phyloP scores from a whole-genome alignment of 495 filamentous ascomycete species.

The Penicillium chermesinum region DNA sequence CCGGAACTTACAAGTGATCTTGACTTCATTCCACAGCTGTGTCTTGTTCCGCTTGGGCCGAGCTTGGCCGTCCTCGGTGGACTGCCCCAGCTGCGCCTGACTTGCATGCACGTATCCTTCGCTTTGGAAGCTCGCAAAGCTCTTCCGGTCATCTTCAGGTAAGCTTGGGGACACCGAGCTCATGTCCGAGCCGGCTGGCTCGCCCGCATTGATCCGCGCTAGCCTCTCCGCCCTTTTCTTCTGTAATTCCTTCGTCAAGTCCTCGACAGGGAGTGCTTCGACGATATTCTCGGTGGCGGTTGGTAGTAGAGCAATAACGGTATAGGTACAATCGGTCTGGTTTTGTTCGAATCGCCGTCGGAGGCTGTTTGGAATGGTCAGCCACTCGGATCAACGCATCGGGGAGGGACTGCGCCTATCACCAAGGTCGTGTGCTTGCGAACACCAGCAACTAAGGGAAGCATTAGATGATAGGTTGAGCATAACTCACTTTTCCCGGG shows the following conservation, averaged over 20 bases:
- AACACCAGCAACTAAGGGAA: slow-evolving; percentile 2
- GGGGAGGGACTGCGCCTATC: slow-evolving; percentile 11
- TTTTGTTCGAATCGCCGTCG: slow-evolving; percentile 96
- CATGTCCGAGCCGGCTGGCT: slow-evolving; percentile 54
- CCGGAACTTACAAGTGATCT: slow-evolving; percentile 75
- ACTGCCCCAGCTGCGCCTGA: slow-evolving; percentile 52
- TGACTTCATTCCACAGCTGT: slow-evolving; percentile 96
- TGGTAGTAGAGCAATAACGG: slow-evolving; percentile 91
- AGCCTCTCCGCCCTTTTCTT: slow-evolving; percentile 81
- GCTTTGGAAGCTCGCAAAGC: slow-evolving; percentile 68
- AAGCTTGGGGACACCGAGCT: slow-evolving; percentile 71
- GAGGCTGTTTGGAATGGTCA: slow-evolving; percentile 52
- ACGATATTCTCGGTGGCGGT: slow-evolving; percentile 86
- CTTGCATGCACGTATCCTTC: slow-evolving; percentile 77
- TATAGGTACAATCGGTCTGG: slow-evolving; percentile 96
- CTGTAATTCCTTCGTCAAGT: slow-evolving; percentile 84
- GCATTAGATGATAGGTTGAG: neutral
- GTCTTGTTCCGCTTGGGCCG: slow-evolving; percentile 74
- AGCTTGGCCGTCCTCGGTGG: slow-evolving; percentile 33
- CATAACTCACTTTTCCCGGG: slow-evolving; percentile 80
- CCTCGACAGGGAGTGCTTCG: slow-evolving; percentile 81
- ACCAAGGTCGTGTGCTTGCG: slow-evolving; percentile 13
- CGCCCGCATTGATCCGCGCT: slow-evolving; percentile 48
- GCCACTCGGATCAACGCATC: slow-evolving; percentile 1
- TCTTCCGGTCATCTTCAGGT: slow-evolving; percentile 78